phyloP scores from a whole-genome alignment of 352 stramenopile genomes.

The Albugo candida region DNA sequence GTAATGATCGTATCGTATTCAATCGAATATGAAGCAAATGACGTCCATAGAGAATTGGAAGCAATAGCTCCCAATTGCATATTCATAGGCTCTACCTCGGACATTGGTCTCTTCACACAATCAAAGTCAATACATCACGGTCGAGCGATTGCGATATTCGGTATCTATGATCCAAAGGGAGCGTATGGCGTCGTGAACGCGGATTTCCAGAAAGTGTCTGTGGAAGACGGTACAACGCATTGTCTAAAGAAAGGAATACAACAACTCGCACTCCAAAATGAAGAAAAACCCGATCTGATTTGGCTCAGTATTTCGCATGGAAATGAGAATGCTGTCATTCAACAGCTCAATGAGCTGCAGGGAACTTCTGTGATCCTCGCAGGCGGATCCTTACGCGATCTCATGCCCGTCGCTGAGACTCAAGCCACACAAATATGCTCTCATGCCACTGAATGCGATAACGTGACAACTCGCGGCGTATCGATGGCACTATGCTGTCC shows the following conservation, averaged over 20 bases:
- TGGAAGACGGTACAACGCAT: slow-evolving; percentile 25
- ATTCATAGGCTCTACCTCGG: slow-evolving; percentile 3
- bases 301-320: slow-evolving; percentile 43
- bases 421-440: neutral
- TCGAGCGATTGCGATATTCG: slow-evolving; percentile 41
- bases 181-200: slow-evolving; percentile 61
- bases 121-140: slow-evolving; percentile 3
- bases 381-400: slow-evolving; percentile 1
- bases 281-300: slow-evolving; percentile 23
- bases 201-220: slow-evolving; percentile 38
- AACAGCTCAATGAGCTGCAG: slow-evolving; percentile 29
- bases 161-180: slow-evolving; percentile 64
- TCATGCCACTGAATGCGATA: no score
- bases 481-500: slow-evolving; percentile 63
- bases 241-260: neutral
- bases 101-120: slow-evolving; percentile 14
- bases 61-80: no score
- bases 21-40: no score
- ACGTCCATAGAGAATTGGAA: no score
- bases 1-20: no score
- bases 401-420: neutral
- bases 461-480: slow-evolving; percentile 43
- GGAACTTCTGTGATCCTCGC: neutral
- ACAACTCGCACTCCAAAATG: slow-evolving; percentile 1
- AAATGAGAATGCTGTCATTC: slow-evolving; percentile 41